Conservation (phyloP, 768 basidiomycete genomes). For the Trametes maxima region DNA sequence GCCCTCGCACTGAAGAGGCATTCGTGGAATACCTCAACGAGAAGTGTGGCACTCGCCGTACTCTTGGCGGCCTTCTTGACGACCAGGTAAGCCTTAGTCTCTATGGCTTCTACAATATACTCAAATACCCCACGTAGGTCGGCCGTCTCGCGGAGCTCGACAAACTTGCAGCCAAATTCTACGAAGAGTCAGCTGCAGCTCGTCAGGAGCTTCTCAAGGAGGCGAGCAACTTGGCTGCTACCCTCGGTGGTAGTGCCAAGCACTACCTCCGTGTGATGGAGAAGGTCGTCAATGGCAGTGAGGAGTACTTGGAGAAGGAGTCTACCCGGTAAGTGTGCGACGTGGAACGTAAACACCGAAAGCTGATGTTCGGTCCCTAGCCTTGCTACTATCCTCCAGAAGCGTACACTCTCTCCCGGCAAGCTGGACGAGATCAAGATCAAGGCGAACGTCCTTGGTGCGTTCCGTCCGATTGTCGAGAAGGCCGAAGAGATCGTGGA, state of each 20-base stretch:
- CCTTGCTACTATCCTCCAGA: constrained; percentile 57
- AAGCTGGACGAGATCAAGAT: constrained; percentile 94
- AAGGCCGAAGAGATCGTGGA: constrained; percentile 35
- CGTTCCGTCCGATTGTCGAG: constrained; percentile 47
- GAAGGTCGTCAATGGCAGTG: constrained; percentile 71
- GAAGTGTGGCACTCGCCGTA: constrained; percentile 84
- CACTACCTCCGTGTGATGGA: constrained; percentile 93
- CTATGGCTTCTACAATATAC: not conserved
- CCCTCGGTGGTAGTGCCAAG: constrained; percentile 54
- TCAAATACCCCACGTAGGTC: constrained; percentile 49
- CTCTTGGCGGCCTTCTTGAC: constrained; percentile 79
- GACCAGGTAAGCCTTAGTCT: constrained; percentile 50
- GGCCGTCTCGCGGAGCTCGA: constrained; percentile 83
- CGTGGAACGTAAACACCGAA: constrained; percentile 20
- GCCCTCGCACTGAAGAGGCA: constrained; percentile 70
- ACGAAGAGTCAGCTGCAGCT: constrained; percentile 55
- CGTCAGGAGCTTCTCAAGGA: constrained; percentile 67
- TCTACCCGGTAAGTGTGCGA: constrained; percentile 60
- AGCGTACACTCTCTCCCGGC: constrained; percentile 69
- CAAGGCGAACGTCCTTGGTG: constrained; percentile 82
- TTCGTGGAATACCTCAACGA: constrained; percentile 82
- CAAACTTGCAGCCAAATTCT: constrained; percentile 72
- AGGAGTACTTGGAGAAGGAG: constrained; percentile 86
- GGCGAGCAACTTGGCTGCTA: constrained; percentile 56
- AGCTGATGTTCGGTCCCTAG: constrained; percentile 21